Evolutionary conservation across 1,284 basidiomycete genomes (phyloP), one percentile per base, ranked within the genome.

Genomic region (Austroboletus rostrupii): DNA sequence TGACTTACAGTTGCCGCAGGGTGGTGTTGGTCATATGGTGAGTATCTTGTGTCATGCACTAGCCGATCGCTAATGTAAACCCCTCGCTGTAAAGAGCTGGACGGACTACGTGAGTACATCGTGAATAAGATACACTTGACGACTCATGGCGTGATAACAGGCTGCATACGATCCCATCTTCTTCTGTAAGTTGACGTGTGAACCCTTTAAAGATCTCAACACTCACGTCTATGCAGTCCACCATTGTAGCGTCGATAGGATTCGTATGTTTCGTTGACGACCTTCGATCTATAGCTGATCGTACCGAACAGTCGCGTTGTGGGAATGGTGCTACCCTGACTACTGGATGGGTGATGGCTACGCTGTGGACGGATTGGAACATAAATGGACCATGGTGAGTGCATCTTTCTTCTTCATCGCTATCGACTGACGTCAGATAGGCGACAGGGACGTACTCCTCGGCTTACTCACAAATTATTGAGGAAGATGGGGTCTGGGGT

Each of bases 241-340:
- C 32, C 60, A 61, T 32, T 32, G 49, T 44, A 61, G 57, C 26
- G 53, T 62, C 8, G 62, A 65, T 47, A 61, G 62, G 31, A 42
- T 61, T 31, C 17, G 60, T 61, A 43, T 10, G 59, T 55, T 19
- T 6, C 14, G 20, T 11, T 19, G 12, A 16, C 14, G n/a, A 28
- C 28, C 37, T 12, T n/a, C 21, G n/a, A 13, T 26, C 4, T 28
- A 9, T 20, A 2, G 16, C 38, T 29, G 31, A 44, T 17, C 19
- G 31, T 23, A 5, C 3, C 12, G 17, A 28, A 65, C 32, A 61
- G 60, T 53, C 19, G 62, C 60, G 8, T 39, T 64, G 45, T 61
- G 60, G 60, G 60, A 61, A 16, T 61, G 60, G 60, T 61, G 60
- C 42, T 61, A 61, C 38, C 45, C 49, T 3, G 47, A 62, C 7